Evolutionary conservation across 441 rosid genomes (phyloP).

Genomic region (Isatis lusitanica): DNA sequence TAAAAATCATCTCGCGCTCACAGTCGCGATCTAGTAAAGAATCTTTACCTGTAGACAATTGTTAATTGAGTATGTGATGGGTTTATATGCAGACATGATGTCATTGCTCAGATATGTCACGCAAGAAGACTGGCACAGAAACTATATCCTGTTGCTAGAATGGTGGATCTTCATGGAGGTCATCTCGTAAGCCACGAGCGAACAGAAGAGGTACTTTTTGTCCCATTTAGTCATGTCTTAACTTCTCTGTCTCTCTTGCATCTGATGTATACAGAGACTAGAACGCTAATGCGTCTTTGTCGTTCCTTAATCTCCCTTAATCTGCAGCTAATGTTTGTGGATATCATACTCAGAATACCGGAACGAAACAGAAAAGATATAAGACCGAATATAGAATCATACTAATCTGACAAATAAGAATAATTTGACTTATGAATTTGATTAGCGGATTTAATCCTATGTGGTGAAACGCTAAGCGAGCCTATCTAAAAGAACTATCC

Average conservation of each 20-base stretch:
- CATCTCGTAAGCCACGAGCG: constrained; percentile 97
- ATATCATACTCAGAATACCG: background rate
- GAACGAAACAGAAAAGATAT: background rate
- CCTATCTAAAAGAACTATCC: background rate
- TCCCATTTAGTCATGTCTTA: background rate
- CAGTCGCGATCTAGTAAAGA: background rate
- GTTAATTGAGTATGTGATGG: constrained; percentile 11
- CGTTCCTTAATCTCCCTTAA: background rate
- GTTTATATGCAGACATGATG: constrained; percentile 61
- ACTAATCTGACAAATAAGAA: background rate
- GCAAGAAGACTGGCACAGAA: constrained; percentile 84
- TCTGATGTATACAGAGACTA: background rate
- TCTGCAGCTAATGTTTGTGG: constrained; percentile 8
- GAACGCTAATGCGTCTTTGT: background rate
- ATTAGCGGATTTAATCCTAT: background rate
- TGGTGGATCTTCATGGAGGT: constrained; percentile 96
- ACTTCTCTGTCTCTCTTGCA: background rate
- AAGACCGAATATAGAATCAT: background rate
- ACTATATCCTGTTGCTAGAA: constrained; percentile 78
- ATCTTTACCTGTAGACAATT: background rate
- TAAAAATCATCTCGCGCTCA: background rate
- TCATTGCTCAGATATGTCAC: constrained; percentile 85
- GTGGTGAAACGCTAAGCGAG: background rate
- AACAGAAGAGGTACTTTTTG: constrained; percentile 75
- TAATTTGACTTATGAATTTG: constrained; percentile 4